Base-by-base conservation (phyloP, 2,329 filamentous ascomycete genomes). In the Fusarium veterinarium region DNA sequence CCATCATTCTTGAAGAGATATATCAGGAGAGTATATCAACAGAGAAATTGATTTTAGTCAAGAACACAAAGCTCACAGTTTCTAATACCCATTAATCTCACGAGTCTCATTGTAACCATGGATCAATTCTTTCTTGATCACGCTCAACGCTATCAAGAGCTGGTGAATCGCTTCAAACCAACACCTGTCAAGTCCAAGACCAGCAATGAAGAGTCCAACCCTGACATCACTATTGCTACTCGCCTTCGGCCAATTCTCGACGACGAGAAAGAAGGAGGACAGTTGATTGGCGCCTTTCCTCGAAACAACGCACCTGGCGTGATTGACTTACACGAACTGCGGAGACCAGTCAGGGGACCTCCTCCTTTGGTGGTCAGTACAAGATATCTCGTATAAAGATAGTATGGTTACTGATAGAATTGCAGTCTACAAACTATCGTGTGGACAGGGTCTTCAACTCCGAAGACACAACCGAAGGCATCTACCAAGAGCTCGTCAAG, bases 401-500 rank as follows among this genome's bases (percentile, higher is more conserved):
- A 6, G 17, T 25, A n/a, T 8, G 11, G 13, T 19, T 25, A 25
- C 9, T 73, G 12, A 72, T 7, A 10, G 6, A 4, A 23, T 6
- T 1, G 2, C 3, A 83, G 82, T 83, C 83, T 0, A 80, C 69
- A 9, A 77, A 72, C 38, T 84, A 78, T 57, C 71, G 76, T 3
- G 77, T 83, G 0, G 83, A 85, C 61, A 77, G 71, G 17, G 71
- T 83, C 12, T 86, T 82, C 55, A 77, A 71, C 9, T 70, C 81
- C 0, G 74, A 82, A 0, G 55, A 78, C 10, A 77, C 79, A 1
- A 85, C 85, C 0, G 77, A 83, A 11, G 67, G 78, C 8, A 81
- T 87, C 44, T 87, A 86, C 74, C 66, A 81, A 5, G 78, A 82
- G 12, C 73, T 84, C 3, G 80, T 86, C 9, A 72, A 79, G 37